Conservation (phyloP, 768 basidiomycete genomes). For the Kwoniella shandongensis region DNA sequence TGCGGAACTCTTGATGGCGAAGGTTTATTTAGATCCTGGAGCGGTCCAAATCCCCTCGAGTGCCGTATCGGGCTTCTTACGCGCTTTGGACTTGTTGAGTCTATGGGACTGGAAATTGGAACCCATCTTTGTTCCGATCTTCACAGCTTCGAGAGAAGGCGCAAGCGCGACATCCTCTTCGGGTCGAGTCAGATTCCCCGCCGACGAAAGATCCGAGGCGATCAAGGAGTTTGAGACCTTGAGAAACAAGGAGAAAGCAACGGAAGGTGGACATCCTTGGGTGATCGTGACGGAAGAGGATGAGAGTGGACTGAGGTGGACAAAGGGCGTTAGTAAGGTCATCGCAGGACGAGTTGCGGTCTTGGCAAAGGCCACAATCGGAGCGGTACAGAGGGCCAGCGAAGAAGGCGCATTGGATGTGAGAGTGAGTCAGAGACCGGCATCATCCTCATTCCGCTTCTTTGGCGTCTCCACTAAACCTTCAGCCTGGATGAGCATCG, state of each 20-base stretch:
- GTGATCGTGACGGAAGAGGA: constrained; percentile 76
- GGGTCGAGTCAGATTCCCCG: constrained; percentile 50
- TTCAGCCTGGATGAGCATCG: too few species aligned
- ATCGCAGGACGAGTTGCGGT: constrained; percentile 71
- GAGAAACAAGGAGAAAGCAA: constrained; percentile 45
- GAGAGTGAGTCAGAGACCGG: constrained; percentile 57
- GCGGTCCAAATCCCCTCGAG: constrained; percentile 63
- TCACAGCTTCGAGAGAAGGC: constrained; percentile 47
- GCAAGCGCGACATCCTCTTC: constrained; percentile 13
- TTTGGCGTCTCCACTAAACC: too few species aligned
- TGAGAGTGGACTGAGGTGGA: constrained; percentile 73
- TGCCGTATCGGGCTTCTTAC: constrained; percentile 65
- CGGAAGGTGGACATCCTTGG: constrained; percentile 59
- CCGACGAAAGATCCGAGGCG: constrained; percentile 41
- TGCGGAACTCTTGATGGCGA: constrained; percentile 80
- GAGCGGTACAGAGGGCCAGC: constrained; percentile 59
- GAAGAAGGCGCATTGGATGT: constrained; percentile 62
- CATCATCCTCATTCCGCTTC: too few species aligned
- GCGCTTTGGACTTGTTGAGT: constrained; percentile 69
- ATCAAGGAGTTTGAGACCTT: constrained; percentile 49
- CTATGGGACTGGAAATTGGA: constrained; percentile 72
- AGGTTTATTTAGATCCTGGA: constrained; percentile 67
- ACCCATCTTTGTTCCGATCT: constrained; percentile 70
- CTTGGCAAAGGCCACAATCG: constrained; percentile 74
- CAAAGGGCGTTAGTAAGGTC: constrained; percentile 65